A percentile compares a stretch with the other conserved stretches of the same genome.
phyloP scores from a whole-genome alignment of 2,329 filamentous ascomycete genomes.

The Fusarium sp. region DNA sequence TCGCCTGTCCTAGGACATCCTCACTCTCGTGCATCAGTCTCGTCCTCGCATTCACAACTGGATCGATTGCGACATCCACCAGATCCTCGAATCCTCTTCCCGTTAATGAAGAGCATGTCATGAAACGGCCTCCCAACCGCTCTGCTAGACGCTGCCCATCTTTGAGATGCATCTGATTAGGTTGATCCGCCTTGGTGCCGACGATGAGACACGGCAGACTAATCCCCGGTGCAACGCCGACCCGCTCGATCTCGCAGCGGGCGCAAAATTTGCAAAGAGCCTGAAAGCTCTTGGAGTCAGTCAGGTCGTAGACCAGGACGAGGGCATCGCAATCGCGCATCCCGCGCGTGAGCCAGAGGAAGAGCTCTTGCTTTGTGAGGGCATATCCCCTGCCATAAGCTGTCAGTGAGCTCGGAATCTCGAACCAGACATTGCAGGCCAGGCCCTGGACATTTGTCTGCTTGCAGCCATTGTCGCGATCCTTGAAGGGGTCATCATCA shows the following conservation, averaged over 20 bases:
- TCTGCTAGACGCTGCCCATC: slow-evolving; percentile 29
- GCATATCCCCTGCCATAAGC: slow-evolving; percentile 12
- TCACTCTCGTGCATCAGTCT: slow-evolving; percentile 36
- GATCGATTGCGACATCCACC: slow-evolving; percentile 21
- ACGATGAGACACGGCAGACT: slow-evolving; percentile 35
- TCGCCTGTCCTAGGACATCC: slow-evolving; percentile 24
- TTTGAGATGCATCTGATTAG: slow-evolving; percentile 10
- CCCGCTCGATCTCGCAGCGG: slow-evolving; percentile 31
- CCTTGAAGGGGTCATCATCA: slow-evolving; percentile 5
- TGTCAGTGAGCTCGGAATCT: slow-evolving; percentile 25
- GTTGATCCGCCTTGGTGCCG: slow-evolving; percentile 29
- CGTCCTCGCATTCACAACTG: slow-evolving; percentile 31
- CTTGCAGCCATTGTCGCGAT: slow-evolving; percentile 17
- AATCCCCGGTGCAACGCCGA: slow-evolving; percentile 26
- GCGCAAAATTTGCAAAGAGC: slow-evolving; percentile 36
- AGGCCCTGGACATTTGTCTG: slow-evolving; percentile 22
- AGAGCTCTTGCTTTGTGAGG: slow-evolving; percentile 23
- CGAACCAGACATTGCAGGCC: slow-evolving; percentile 31
- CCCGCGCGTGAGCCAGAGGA: slow-evolving; percentile 22
- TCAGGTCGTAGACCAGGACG: slow-evolving; percentile 33
- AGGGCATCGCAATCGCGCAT: slow-evolving; percentile 37
- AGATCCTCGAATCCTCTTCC: slow-evolving; percentile 17
- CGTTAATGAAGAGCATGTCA: slow-evolving; percentile 20
- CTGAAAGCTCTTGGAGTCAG: slow-evolving; percentile 27
- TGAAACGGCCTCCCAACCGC: slow-evolving; percentile 28